phyloP scores from a whole-genome alignment of 2,329 filamentous ascomycete genomes.

The Cyphellophora attinorum region DNA sequence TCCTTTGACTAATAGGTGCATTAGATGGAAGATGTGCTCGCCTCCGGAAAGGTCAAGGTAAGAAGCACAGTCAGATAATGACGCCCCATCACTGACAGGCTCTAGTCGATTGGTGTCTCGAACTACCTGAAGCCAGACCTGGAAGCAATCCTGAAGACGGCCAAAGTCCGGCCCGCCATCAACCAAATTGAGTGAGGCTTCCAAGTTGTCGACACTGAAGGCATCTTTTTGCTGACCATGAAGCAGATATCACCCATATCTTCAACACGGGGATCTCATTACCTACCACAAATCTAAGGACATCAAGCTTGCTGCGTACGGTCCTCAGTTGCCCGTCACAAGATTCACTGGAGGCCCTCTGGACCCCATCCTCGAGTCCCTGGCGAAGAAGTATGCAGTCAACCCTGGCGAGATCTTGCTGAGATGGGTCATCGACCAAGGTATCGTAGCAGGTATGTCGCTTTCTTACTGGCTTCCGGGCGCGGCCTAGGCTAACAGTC shows the following conservation, averaged over 20 bases:
- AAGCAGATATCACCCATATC: constrained; percentile 40
- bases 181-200: constrained; percentile 36
- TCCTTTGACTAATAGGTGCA: too few relatives aligned
- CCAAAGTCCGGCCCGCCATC: constrained; percentile 30
- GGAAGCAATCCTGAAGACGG: constrained; percentile 38
- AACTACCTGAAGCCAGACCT: constrained; percentile 50
- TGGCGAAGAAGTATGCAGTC: constrained; percentile 55
- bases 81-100: too few relatives aligned
- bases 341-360: constrained; percentile 47
- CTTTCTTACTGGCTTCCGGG: too few relatives aligned
- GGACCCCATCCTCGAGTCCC: constrained; percentile 38
- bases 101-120: constrained; percentile 54
- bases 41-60: constrained; percentile 48
- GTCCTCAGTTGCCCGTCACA: constrained; percentile 38
- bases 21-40: constrained; percentile 50
- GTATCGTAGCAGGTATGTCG: too few relatives aligned
- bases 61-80: too few relatives aligned
- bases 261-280: constrained; percentile 34
- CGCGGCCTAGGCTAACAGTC: too few relatives aligned
- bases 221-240: too few relatives aligned
- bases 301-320: constrained; percentile 33
- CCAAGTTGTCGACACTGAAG: too few relatives aligned
- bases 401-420: constrained; percentile 47
- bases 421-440: constrained; percentile 53
- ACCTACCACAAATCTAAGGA: constrained; percentile 30